phyloP scores from a whole-genome alignment of 1,284 basidiomycete genomes.

The Neolentinus lepideus region DNA sequence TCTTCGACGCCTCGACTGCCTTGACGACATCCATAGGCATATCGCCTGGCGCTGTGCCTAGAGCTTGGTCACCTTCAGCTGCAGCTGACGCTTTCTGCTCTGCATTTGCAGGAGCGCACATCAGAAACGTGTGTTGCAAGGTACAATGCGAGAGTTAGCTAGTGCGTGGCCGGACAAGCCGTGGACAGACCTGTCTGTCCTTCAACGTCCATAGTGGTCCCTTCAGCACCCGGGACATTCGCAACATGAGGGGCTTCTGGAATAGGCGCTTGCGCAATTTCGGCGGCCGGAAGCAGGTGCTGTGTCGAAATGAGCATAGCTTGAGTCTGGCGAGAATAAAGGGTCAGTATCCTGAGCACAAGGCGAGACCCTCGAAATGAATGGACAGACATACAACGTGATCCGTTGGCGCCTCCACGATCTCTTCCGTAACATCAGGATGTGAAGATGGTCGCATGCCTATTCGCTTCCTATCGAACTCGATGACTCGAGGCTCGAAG shows the following conservation, averaged over 20 bases:
- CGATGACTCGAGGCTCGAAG: constrained; percentile 89
- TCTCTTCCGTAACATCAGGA: constrained; percentile 64
- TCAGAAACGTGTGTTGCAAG: not conserved
- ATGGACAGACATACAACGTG: constrained; percentile 42
- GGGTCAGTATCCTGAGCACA: constrained; percentile 4
- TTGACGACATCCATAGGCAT: constrained; percentile 16
- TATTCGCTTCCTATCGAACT: constrained; percentile 74
- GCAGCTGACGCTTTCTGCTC: not conserved
- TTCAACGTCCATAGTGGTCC: not conserved
- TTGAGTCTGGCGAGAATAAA: constrained; percentile 46
- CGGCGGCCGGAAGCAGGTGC: constrained; percentile 56
- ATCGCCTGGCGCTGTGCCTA: not conserved
- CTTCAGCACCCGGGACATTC: not conserved
- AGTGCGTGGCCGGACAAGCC: not conserved
- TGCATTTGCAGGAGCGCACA: not conserved
- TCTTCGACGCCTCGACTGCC: constrained; percentile 11
- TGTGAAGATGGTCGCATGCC: constrained; percentile 39
- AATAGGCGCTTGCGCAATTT: constrained; percentile 3
- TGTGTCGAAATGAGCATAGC: constrained; percentile 85
- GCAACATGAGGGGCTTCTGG: not conserved
- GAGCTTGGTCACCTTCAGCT: not conserved
- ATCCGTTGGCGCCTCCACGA: constrained; percentile 57
- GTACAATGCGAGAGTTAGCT: not conserved
- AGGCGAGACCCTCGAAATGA: constrained; percentile 1
- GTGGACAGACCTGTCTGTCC: not conserved